Percentiles rank a stretch among this genome's conserved stretches.
Evolutionary conservation across 176 grass and related monocot genomes (phyloP).

Genomic region (Phyllostachys edulis): DNA sequence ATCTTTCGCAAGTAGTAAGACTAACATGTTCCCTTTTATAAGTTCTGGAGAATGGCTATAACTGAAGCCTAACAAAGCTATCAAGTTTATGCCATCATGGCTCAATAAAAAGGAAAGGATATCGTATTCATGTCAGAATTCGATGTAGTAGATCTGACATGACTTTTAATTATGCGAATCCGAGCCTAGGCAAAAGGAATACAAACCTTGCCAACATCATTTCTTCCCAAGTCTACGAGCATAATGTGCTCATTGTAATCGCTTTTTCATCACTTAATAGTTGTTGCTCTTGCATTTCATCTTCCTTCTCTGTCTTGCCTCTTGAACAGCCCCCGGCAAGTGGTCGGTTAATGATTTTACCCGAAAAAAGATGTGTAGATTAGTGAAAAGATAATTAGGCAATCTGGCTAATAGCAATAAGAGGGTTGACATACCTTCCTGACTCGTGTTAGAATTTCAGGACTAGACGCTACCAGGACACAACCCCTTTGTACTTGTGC

Average conservation of each 20-base stretch:
- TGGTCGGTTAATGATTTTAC: constrained; percentile 78
- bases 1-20: background rate
- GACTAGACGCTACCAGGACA: constrained; percentile 80
- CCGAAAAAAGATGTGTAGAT: constrained; percentile 14
- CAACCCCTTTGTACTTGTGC: too few relatives aligned
- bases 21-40: constrained; percentile 19
- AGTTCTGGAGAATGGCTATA: background rate
- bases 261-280: constrained; percentile 83
- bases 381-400: constrained; percentile 12
- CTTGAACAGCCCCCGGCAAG: constrained; percentile 78
- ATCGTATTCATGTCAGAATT: background rate
- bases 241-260: constrained; percentile 94
- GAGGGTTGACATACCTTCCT: constrained; percentile 48
- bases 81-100: background rate
- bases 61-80: constrained; percentile 13
- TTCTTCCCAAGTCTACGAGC: constrained; percentile 92
- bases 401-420: constrained; percentile 6
- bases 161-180: background rate
- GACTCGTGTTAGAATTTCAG: constrained; percentile 88
- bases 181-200: constrained; percentile 3
- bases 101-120: background rate
- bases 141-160: background rate
- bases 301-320: constrained; percentile 71
- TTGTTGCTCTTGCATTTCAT: constrained; percentile 53
- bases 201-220: constrained; percentile 88